Percentiles rank a stretch among this genome's conserved stretches.
Conservation (phyloP, 176 grass and related monocot genomes). For the Chloris gayana region DNA sequence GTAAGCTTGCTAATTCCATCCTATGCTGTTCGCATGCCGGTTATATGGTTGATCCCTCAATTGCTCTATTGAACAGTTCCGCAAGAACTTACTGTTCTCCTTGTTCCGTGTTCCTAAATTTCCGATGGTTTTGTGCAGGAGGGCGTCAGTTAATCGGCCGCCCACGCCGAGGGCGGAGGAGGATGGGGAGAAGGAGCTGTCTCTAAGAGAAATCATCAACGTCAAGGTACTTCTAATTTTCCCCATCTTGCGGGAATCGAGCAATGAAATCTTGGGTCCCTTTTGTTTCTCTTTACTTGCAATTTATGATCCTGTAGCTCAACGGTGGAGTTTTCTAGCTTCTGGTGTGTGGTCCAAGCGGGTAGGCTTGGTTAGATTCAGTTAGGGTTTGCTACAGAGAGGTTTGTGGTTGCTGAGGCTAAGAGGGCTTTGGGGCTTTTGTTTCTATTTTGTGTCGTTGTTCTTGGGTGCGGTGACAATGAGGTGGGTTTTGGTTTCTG, state of each 20-base stretch:
- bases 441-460: not conserved
- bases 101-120: not conserved
- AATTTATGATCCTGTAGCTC: not conserved
- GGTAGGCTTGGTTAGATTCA: conserved; percentile 22
- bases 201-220: conserved; percentile 83
- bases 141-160: conserved; percentile 89
- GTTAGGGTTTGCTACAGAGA: conserved; percentile 40
- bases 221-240: conserved; percentile 67
- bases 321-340: not conserved
- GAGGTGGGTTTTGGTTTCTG: conserved; percentile 48
- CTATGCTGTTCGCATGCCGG: not conserved
- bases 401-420: not conserved
- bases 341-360: not conserved
- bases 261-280: not conserved
- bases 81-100: not conserved
- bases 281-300: not conserved
- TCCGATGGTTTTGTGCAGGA: conserved; percentile 48
- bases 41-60: not conserved
- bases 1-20: conserved; percentile 41
- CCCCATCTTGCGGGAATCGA: conserved; percentile 8
- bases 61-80: not conserved
- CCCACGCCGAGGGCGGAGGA: conserved; percentile 82
- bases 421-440: not conserved
- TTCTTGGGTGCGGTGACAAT: conserved; percentile 26
- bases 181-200: conserved; percentile 62